These are phyloP conservation scores for Xylaria cubensis DNA, from an alignment of 495 filamentous ascomycete genomes.

Conservation along the genomic window DNA sequence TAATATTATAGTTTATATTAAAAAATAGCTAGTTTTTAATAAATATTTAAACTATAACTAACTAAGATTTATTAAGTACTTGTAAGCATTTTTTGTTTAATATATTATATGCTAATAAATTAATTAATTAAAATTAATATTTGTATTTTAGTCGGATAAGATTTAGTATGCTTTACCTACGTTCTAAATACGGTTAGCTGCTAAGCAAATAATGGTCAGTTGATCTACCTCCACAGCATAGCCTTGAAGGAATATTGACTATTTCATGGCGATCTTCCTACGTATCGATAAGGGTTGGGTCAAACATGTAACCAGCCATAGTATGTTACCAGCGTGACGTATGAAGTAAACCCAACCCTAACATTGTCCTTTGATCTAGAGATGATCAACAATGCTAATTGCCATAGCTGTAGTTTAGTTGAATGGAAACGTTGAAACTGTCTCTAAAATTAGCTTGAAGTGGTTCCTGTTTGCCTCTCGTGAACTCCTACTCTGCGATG, in stretches of 20 bases:
- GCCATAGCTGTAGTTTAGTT: background rate
- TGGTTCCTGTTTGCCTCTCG: background rate
- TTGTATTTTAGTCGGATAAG: no score
- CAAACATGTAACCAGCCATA: background rate
- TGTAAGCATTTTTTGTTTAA: no score
- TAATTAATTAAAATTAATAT: no score
- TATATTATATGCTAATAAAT: no score
- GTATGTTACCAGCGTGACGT: background rate
- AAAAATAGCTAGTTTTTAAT: no score
- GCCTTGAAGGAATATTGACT: background rate
- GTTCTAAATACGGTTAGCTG: no score
- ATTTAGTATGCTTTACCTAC: no score
- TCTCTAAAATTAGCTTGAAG: slow-evolving; percentile 1
- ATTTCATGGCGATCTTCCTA: background rate
- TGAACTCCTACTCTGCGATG: background rate
- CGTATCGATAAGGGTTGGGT: background rate
- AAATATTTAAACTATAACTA: no score
- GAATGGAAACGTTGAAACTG: background rate
- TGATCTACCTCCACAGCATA: no score
- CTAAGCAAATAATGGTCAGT: no score
- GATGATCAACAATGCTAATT: slow-evolving; percentile 1
- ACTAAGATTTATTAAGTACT: no score
- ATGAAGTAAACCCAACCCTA: background rate
- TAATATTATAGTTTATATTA: no score
- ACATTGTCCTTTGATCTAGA: background rate